Base-by-base conservation (phyloP, 805 yeast species). In the Priceomyces melissophilus region DNA sequence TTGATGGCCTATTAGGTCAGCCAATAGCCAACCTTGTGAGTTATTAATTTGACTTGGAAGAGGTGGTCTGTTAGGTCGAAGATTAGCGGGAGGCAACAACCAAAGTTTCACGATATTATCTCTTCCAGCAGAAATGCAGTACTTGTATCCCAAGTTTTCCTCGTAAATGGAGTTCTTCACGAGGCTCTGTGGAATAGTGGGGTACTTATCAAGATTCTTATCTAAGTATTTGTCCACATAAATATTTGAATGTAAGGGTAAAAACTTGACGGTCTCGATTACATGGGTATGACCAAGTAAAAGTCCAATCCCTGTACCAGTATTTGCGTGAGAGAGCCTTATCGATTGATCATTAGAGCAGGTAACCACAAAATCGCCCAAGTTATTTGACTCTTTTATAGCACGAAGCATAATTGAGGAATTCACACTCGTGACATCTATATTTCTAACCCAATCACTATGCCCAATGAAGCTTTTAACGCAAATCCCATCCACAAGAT, bases 241-340 rank as follows among this genome's bases (percentile, higher is more conserved):
- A 23, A 52, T 48, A 52, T 77, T 73, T 4, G 82, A 64, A 0
- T 60, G 46, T 32, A 55, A 47, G 0, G 95, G 95, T 12, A 89
- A 72, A 47, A 88, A 80, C 32, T 73, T 73, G 8, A 78, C 82
- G 30, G 78, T 74, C 55, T 90, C 97, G 10, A 90, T 74, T 10
- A 88, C 96, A 62, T 87, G 96, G 11, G 74, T 73, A 61, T 90
- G 96, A 0, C 95, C 95, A 14, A 81, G 56, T 55, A 87, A 73
- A 33, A 81, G 64, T 0, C 85, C 78, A 6, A 82, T 59, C 1
- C 87, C 87, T 1, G 81, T 79, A 0, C 90, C 90, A 1, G 84
- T 71, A 15, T 70, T 71, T 47, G 79, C 70, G 60, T 82, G 86
- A 0, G 88, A 75, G 17, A 88, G 60, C 52, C 95, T 64, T 1